Conservation (phyloP, 495 filamentous ascomycete genomes). For the Lepraria neglecta region DNA sequence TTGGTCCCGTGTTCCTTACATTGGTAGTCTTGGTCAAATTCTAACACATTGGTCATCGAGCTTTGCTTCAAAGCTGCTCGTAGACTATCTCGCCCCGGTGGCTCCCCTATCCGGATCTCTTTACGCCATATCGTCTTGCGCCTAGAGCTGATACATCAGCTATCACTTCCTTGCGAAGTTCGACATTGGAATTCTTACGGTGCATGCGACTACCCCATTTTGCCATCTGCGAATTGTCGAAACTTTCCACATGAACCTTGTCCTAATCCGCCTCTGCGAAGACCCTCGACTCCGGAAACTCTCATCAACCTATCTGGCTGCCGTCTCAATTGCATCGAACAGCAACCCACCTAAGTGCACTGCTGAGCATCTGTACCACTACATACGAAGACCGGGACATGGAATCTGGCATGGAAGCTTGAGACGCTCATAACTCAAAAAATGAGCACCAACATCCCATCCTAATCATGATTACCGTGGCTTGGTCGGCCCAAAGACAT, state of each 20-base stretch:
- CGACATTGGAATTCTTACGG: conserved; percentile 5
- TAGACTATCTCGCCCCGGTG: conserved; percentile 11
- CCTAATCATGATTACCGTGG: not conserved
- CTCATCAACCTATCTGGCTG: not conserved
- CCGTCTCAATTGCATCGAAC: not conserved
- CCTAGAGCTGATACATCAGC: conserved; percentile 10
- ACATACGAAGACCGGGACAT: not conserved
- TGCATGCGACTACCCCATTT: conserved; percentile 4
- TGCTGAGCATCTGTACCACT: conserved; percentile 1
- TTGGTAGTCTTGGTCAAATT: conserved; percentile 8
- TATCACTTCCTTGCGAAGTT: conserved; percentile 7
- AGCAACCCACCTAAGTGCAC: not conserved
- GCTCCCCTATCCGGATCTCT: conserved; percentile 18
- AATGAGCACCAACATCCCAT: no score
- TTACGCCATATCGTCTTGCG: conserved; percentile 11
- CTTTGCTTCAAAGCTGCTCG: conserved; percentile 7
- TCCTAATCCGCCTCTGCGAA: not conserved
- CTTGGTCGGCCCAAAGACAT: not conserved
- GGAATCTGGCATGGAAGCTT: not conserved
- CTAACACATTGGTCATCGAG: conserved; percentile 2
- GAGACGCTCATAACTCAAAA: not conserved
- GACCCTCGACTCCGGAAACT: not conserved
- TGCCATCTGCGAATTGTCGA: not conserved
- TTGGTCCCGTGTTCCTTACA: not conserved
- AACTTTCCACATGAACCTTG: not conserved